Evolutionary conservation across 192 early-diverging fungal species (phyloP).

Genomic region (Chytriomyces sp.): DNA sequence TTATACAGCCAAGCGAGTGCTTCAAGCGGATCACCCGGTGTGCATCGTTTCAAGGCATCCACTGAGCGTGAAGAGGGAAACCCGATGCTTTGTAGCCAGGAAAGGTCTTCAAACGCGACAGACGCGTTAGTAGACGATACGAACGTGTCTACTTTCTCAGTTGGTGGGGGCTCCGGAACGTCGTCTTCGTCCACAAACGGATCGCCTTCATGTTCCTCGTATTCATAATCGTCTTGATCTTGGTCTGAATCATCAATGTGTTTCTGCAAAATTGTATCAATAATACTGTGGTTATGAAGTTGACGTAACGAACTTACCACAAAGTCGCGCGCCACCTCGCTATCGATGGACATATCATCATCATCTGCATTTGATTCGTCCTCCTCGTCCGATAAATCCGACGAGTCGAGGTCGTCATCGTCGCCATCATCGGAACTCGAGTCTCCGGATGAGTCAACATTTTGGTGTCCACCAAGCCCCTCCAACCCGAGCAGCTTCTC

Average conservation of each 20-base stretch:
- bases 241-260: not conserved
- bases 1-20: no score
- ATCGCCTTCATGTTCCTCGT: not conserved
- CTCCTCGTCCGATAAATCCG: not conserved
- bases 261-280: not conserved
- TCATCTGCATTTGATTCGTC: slow-evolving; percentile 15
- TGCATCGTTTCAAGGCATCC: slow-evolving; percentile 9
- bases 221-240: not conserved
- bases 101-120: slow-evolving; percentile 14
- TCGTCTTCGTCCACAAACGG: slow-evolving; percentile 15
- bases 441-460: slow-evolving; percentile 12
- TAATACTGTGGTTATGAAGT: not conserved
- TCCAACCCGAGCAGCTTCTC: not conserved
- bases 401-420: slow-evolving; percentile 25
- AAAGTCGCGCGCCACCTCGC: slow-evolving; percentile 5
- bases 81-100: slow-evolving; percentile 19
- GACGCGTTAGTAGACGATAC: not conserved
- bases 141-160: not conserved
- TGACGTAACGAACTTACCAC: not conserved
- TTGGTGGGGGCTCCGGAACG: slow-evolving; percentile 4
- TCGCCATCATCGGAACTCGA: slow-evolving; percentile 1
- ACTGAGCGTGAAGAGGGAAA: slow-evolving; percentile 16
- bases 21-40: no score
- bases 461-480: not conserved
- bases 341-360: not conserved